phyloP scores from a whole-genome alignment of 164 flowering plant genomes.

The Brasenia schreberi region DNA sequence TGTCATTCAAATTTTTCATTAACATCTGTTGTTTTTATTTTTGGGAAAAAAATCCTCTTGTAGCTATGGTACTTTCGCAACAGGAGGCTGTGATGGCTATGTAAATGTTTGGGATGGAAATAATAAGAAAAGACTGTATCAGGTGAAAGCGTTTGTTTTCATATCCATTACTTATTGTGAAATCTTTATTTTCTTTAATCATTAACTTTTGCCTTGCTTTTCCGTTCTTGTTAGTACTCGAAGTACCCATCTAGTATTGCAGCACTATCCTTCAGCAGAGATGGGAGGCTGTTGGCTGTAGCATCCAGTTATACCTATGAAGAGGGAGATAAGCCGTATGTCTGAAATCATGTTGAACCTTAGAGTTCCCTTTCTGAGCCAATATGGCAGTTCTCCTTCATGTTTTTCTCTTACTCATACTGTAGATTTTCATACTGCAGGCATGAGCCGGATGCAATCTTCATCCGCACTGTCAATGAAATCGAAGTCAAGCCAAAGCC shows the following conservation, averaged over 20 bases:
- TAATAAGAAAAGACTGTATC: conserved; percentile 91
- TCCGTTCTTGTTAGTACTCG: conserved; percentile 33
- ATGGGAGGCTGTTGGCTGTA: conserved; percentile 80
- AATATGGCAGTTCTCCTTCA: not conserved
- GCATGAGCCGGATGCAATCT: conserved; percentile 90
- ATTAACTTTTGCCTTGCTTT: not conserved
- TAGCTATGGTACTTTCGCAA: conserved; percentile 93
- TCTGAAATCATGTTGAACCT: not conserved
- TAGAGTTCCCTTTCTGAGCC: too few species aligned
- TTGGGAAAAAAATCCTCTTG: conserved; percentile 3
- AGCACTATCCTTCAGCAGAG: conserved; percentile 88
- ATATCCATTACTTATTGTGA: too few species aligned
- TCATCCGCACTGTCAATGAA: conserved; percentile 78
- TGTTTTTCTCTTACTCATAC: not conserved
- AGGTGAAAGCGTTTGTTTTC: conserved; percentile 25
- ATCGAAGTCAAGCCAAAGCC: conserved; percentile 97
- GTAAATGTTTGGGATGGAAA: conserved; percentile 94
- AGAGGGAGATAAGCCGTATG: conserved; percentile 86
- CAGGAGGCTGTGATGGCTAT: conserved; percentile 96
- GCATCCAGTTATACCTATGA: conserved; percentile 92
- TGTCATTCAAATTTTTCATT: too few species aligned
- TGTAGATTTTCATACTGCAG: conserved; percentile 27
- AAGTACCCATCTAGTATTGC: conserved; percentile 85
- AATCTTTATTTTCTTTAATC: not conserved
- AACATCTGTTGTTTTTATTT: not conserved